Percentiles rank a stretch among this genome's conserved stretches.
Conservation (phyloP, 1,139 yeast genomes). For the Debaryomycetaceae sp. region DNA sequence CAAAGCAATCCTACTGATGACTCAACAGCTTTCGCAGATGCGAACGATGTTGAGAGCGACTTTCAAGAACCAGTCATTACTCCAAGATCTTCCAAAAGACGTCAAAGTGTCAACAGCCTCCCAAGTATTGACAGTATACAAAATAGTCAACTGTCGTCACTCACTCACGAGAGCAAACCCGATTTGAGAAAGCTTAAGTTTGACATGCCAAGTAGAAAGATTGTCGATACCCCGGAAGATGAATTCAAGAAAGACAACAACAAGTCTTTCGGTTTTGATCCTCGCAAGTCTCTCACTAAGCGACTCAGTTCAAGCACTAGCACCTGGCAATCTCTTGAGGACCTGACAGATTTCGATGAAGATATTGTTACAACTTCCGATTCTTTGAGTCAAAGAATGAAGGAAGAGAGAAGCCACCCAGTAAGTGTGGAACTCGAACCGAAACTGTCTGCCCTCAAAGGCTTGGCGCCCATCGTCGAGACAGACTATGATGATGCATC, state of each 20-base stretch:
- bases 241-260: conserved; percentile 14
- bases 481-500: conserved; percentile 29
- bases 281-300: conserved; percentile 15
- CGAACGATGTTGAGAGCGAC: conserved; percentile 8
- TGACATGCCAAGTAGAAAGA: conserved; percentile 4
- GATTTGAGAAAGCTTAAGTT: conserved; percentile 3
- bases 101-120: neutral
- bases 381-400: neutral
- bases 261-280: conserved; percentile 20
- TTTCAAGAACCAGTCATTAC: conserved; percentile 11
- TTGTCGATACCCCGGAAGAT: conserved; percentile 11
- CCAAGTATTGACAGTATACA: neutral
- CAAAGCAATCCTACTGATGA: neutral
- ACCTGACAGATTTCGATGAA: neutral
- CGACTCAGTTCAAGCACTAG: neutral
- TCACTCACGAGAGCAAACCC: neutral
- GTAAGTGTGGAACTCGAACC: conserved; percentile 16
- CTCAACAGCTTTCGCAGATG: neutral
- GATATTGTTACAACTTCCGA: neutral
- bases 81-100: conserved; percentile 7
- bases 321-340: neutral
- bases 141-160: neutral
- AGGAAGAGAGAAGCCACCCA: conserved; percentile 8
- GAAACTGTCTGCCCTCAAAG: conserved; percentile 31
- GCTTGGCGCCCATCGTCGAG: conserved; percentile 42